phyloP scores from a whole-genome alignment of 1,139 yeast genomes.

The Suhomyces chickasaworum region DNA sequence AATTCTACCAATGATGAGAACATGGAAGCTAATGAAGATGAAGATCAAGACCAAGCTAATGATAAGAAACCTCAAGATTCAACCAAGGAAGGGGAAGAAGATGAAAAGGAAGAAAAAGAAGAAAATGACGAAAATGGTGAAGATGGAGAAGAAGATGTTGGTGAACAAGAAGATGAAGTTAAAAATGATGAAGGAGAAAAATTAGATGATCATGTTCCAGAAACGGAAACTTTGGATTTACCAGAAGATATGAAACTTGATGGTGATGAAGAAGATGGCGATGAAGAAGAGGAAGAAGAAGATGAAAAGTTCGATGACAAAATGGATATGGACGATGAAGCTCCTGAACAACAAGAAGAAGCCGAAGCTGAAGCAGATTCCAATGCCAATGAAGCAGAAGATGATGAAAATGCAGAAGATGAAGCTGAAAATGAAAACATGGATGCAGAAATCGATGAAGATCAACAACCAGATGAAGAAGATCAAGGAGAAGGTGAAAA shows the following conservation, averaged over 20 bases:
- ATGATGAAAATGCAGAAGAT: conserved; percentile 23
- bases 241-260: conserved; percentile 88
- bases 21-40: conserved; percentile 63
- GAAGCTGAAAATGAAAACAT: conserved; percentile 26
- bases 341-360: conserved; percentile 19
- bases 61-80: conserved; percentile 29
- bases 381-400: conserved; percentile 22
- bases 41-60: conserved; percentile 36
- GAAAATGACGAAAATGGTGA: conserved; percentile 36
- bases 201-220: conserved; percentile 72
- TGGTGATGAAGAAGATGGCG: conserved; percentile 61
- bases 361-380: conserved; percentile 18
- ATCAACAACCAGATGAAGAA: conserved; percentile 21
- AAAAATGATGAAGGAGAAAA: conserved; percentile 72
- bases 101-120: conserved; percentile 32
- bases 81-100: conserved; percentile 31
- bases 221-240: conserved; percentile 75
- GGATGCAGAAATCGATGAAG: conserved; percentile 33
- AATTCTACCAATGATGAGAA: conserved; percentile 55
- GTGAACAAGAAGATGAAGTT: conserved; percentile 78
- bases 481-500: conserved; percentile 21
- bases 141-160: conserved; percentile 65
- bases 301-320: conserved; percentile 31
- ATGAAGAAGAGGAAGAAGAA: conserved; percentile 37
- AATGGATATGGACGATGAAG: conserved; percentile 21